Base-by-base conservation (phyloP, 2,329 filamentous ascomycete species). In the Neophaeococcomyces aloes region DNA sequence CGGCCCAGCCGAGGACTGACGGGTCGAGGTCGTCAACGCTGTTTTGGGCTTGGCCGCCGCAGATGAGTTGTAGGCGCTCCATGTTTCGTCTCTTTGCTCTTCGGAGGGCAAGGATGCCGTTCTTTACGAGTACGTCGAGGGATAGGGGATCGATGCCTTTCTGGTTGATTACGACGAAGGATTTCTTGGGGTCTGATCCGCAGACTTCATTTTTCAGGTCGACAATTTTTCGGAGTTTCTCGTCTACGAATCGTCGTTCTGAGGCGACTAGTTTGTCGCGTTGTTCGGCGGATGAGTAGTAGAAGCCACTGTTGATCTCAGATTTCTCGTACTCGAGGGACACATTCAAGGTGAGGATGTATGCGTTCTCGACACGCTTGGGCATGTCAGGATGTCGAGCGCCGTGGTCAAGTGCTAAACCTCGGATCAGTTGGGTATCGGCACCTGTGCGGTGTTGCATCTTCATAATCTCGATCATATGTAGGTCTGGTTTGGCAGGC, bases 391-490 rank as follows among this genome's bases (percentile, higher is more conserved):
- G 91, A 67, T 98, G 91, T 60, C 91, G 79, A 10, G 91, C 88
- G 54, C 91, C 91, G 65, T 98, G 91, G 59, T 98, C 91, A 48
- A 98, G 71, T 7, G 86, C 91, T 46, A 98, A 74, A 48, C 91
- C 91, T 53, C 84, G 80, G 64, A 98, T 95, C 47, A 98, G 78
- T 65, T 94, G 87, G 45, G 91, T 98, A 65, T 98, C 91, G 25
- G 91, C 86, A 47, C 89, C 88, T 41, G 86, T 87, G 56, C 89
- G 84, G 71, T 98, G 91, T 70, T 98, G 91, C 89, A 98, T 96
- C 65, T 94, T 96, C 91, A 98, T 98, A 58, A 98, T 96, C 68
- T 98, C 91, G 54, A 98, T 76, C 91, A 98, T 98, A 72, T 96
- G 89, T 59, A 98, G 68, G 67, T 98, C 91, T 45, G 93, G 93